Evolutionary conservation across 805 yeast species (phyloP), one percentile per base, ranked within the genome.

Genomic region (Yamadazyma sp.): DNA sequence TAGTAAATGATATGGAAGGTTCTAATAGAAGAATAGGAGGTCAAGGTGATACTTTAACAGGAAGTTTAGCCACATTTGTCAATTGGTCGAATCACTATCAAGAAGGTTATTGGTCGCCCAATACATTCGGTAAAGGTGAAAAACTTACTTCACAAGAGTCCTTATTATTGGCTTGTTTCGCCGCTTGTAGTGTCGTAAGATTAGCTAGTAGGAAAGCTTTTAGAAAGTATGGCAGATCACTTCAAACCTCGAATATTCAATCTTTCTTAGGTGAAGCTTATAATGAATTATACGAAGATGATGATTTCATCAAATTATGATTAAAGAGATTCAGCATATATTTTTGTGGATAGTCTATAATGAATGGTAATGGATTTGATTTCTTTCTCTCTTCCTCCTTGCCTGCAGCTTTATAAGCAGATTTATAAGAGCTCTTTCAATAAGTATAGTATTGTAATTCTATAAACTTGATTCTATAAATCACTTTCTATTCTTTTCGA

Each of bases 41-140:
- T 0, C 98, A 93, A 61, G 98, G 98, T 17, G 98, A 93, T 50
- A 84, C 96, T 0, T 57, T 93, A 25, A 76, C 91, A 0, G 98
- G 98, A 0, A 66, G 86, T 16, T 60, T 88, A n/a, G 88, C 89
- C 1, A 82, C 95, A 0, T 67, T 91, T 49, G 51, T 85, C 22
- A 85, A 86, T 4, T 91, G 95, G 95, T 77, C 84, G 5, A 53
- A 72, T 16, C 81, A 82, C 9, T 82, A 85, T 52, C 72, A 75
- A 40, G 50, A 69, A 21, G 56, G 65, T 2, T 49, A 81, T 2
- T 86, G 95, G 89, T 12, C 16, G 14, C 16, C 29, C 6, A 15
- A 7, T 7, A 53, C 61, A 1, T n/a, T n/a, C n/a, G 23, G 23
- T 5, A 33, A 28, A 5, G 31, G 29, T 6, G 51, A 62, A 15